These are phyloP conservation scores for Mycena pura DNA, from an alignment of 768 basidiomycete genomes.

Conservation along the genomic window DNA sequence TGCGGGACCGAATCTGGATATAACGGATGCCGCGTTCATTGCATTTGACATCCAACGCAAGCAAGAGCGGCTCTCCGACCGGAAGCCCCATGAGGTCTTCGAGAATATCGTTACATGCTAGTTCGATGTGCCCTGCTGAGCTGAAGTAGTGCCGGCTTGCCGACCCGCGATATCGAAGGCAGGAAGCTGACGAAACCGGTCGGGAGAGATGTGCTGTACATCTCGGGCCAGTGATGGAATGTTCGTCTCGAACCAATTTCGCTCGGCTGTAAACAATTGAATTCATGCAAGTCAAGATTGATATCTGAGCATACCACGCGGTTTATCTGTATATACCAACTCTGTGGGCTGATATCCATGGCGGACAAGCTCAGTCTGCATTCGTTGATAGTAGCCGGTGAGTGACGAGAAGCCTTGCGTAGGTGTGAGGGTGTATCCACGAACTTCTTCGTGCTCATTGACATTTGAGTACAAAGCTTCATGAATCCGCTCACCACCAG, in stretches of 20 bases:
- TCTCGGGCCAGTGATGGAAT: conserved; percentile 12
- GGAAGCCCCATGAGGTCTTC: conserved; percentile 1
- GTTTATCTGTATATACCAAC: conserved; percentile 23
- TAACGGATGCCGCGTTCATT: no score
- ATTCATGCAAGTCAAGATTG: neutral
- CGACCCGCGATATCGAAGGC: neutral
- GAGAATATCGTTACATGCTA: neutral
- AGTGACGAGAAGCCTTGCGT: conserved; percentile 21
- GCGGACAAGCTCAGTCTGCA: conserved; percentile 13
- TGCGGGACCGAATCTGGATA: no score
- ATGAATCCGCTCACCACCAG: conserved; percentile 23
- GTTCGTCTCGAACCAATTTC: conserved; percentile 16
- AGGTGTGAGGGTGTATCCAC: conserved; percentile 7
- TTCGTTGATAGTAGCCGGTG: conserved; percentile 2
- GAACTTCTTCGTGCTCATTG: conserved; percentile 25
- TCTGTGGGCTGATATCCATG: conserved; percentile 19
- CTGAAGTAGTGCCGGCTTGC: neutral
- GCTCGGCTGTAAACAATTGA: conserved; percentile 10
- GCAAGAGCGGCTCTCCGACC: no score
- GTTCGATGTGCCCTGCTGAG: conserved; percentile 1
- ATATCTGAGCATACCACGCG: conserved; percentile 16
- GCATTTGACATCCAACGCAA: no score
- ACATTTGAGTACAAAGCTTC: conserved; percentile 13
- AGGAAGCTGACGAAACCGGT: conserved; percentile 14
- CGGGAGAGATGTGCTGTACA: conserved; percentile 21